Conservation (phyloP, 352 stramenopile genomes). For the Phytophthora kernoviae region DNA sequence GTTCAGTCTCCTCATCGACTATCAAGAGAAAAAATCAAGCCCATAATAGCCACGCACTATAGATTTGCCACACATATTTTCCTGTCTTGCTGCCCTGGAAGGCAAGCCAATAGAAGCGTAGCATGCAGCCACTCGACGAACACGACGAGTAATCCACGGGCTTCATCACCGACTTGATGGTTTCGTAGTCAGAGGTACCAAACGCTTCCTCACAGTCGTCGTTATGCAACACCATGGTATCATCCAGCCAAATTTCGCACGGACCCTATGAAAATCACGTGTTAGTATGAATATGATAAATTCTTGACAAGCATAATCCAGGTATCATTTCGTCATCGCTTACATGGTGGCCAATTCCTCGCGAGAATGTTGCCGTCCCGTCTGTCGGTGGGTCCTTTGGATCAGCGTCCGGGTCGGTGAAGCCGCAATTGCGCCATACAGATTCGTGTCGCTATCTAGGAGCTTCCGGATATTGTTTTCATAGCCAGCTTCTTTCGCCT, state of each 20-base stretch:
- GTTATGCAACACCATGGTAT: slow-evolving; percentile 28
- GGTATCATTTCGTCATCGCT: not conserved
- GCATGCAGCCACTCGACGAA: slow-evolving; percentile 23
- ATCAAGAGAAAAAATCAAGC: too few relatives aligned
- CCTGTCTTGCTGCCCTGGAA: slow-evolving; percentile 24
- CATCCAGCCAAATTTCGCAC: slow-evolving; percentile 36
- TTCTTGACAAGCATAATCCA: not conserved
- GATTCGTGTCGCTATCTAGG: slow-evolving; percentile 12
- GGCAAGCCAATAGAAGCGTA: slow-evolving; percentile 39
- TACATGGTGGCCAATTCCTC: slow-evolving; percentile 15
- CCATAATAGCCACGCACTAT: slow-evolving; percentile 29
- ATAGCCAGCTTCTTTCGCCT: not conserved
- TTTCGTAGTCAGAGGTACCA: slow-evolving; percentile 15
- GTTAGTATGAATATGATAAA: not conserved
- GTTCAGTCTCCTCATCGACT: not conserved
- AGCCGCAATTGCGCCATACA: slow-evolving; percentile 22
- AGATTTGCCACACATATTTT: slow-evolving; percentile 36
- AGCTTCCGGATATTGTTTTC: slow-evolving; percentile 11
- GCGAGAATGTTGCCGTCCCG: slow-evolving; percentile 21
- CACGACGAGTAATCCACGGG: slow-evolving; percentile 34
- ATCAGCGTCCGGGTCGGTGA: slow-evolving; percentile 11
- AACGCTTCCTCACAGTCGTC: slow-evolving; percentile 30
- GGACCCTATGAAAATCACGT: slow-evolving; percentile 15
- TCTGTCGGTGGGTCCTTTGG: slow-evolving; percentile 14
- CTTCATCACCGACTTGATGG: slow-evolving; percentile 31